Evolutionary conservation across 306 rosid species (phyloP).

Genomic region (Acmispon strigosus): DNA sequence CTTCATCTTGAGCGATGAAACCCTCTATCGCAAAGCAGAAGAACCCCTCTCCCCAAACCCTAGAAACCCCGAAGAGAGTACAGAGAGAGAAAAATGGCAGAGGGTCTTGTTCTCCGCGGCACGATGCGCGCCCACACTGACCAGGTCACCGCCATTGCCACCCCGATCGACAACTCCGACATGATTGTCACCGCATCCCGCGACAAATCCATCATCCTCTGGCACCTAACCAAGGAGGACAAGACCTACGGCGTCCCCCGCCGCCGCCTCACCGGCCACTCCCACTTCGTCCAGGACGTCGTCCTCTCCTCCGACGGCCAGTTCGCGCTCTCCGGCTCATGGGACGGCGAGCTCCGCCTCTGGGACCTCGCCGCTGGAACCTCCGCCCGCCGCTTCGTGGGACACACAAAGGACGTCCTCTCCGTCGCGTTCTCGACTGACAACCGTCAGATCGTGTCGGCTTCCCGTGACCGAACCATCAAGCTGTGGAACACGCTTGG

Average conservation of each 20-base stretch:
- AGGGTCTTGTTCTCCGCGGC: conserved; percentile 71
- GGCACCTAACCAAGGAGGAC: conserved; percentile 90
- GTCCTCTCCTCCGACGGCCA: conserved; percentile 97
- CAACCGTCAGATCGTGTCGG: conserved; percentile 97
- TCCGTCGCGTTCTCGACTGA: conserved; percentile 93
- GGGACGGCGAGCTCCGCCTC: conserved; percentile 99
- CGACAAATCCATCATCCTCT: conserved; percentile 83
- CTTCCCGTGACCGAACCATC: conserved; percentile 93
- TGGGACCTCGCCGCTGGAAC: conserved; percentile 83
- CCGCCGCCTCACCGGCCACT: conserved; percentile 87
- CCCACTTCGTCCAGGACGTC: conserved; percentile 86
- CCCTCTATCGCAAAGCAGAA: too few relatives aligned
- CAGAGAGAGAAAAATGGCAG: conserved; percentile 39
- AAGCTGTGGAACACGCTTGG: conserved; percentile 98
- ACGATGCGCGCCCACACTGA: conserved; percentile 96
- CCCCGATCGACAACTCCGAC: conserved; percentile 83
- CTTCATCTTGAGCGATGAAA: too few relatives aligned
- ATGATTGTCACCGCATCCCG: conserved; percentile 87
- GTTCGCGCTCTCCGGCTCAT: conserved; percentile 95
- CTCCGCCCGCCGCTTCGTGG: conserved; percentile 85
- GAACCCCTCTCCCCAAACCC: too few relatives aligned
- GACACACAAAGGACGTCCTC: conserved; percentile 92
- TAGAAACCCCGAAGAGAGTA: too few relatives aligned
- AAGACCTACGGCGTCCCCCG: conserved; percentile 89
- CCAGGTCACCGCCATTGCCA: conserved; percentile 87